A percentile compares a stretch with the other conserved stretches of the same genome.
Evolutionary conservation across 83 land plant species (phyloP).

Genomic region (Thuja plicata): DNA sequence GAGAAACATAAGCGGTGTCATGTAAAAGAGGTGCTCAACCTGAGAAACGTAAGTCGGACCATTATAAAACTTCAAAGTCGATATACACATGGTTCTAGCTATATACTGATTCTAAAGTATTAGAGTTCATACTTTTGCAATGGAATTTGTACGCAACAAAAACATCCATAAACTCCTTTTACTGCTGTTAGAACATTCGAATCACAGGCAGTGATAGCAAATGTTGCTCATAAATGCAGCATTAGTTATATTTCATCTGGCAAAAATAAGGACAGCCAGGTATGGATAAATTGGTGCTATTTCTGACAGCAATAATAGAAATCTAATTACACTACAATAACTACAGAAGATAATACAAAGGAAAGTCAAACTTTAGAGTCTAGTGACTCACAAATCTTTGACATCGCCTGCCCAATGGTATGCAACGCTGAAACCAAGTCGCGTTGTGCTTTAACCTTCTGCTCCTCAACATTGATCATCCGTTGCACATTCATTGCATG

Average conservation of each 20-base stretch:
- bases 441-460: slow-evolving; percentile 16
- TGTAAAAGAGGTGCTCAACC: neutral
- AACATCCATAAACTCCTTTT: neutral
- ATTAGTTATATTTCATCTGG: neutral
- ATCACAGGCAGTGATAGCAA: neutral
- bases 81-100: neutral
- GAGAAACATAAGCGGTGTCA: neutral
- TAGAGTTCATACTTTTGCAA: neutral
- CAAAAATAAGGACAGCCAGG: neutral
- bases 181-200: neutral
- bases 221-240: neutral
- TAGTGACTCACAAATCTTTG: slow-evolving; percentile 10
- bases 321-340: neutral
- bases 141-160: neutral
- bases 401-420: slow-evolving; percentile 15
- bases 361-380: neutral
- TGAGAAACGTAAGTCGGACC: neutral
- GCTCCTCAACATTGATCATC: slow-evolving; percentile 17
- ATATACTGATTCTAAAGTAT: neutral
- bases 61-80: neutral
- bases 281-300: neutral
- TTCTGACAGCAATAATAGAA: neutral
- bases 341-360: neutral
- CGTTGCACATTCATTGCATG: slow-evolving; percentile 21
- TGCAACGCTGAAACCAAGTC: slow-evolving; percentile 11